Percentiles rank a stretch among this genome's conserved stretches.
Conservation (phyloP, 148 eudicot genomes). For the Polygonum aviculare region DNA sequence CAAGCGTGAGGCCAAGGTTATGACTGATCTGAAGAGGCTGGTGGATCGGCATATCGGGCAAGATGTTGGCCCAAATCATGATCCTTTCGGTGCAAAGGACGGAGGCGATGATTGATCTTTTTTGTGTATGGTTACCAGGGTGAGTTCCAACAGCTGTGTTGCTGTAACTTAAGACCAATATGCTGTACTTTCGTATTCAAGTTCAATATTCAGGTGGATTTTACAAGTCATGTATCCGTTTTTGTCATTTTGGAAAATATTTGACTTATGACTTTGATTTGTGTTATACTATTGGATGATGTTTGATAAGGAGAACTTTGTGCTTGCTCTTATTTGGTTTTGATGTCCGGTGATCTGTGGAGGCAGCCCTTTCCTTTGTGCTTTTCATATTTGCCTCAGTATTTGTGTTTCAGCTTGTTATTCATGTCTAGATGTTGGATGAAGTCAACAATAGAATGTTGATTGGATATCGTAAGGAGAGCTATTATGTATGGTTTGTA, state of each 20-base stretch:
- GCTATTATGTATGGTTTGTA: neutral
- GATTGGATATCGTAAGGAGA: neutral
- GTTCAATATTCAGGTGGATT: neutral
- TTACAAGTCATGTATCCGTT: neutral
- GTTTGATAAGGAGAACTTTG: neutral
- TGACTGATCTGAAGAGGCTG: constrained; percentile 84
- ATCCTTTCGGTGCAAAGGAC: constrained; percentile 82
- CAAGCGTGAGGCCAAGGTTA: constrained; percentile 86
- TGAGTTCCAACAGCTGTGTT: neutral
- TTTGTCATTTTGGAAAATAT: neutral
- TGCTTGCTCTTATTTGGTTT: neutral
- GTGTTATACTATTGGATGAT: neutral
- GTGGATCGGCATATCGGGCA: constrained; percentile 83
- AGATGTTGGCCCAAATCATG: constrained; percentile 73
- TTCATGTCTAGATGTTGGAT: neutral
- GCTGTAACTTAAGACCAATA: neutral
- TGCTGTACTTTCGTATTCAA: neutral
- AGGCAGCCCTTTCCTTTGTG: neutral
- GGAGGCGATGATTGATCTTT: constrained; percentile 45
- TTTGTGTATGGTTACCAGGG: neutral
- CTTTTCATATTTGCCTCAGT: neutral
- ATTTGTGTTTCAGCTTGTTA: neutral
- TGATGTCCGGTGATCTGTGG: neutral
- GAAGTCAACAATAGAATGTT: neutral
- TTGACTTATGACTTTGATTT: neutral